Evolutionary conservation across 768 basidiomycete genomes (phyloP).

Genomic region (Neoboletus magnificus): DNA sequence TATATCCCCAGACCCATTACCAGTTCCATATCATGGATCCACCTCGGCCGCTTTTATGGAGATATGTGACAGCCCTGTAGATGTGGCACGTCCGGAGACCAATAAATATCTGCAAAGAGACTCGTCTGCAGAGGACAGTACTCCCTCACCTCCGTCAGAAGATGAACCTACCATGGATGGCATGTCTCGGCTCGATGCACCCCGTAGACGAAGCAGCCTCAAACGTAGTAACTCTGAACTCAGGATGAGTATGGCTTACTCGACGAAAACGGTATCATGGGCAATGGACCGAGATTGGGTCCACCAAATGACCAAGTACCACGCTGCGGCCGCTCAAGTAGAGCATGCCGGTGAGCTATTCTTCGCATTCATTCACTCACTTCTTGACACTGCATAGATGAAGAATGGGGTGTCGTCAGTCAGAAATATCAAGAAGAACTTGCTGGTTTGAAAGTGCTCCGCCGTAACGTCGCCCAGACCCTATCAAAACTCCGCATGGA

Average conservation of each 20-base stretch:
- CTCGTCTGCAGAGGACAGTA: conserved; percentile 17
- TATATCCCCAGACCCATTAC: conserved; percentile 42
- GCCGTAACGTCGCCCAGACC: conserved; percentile 47
- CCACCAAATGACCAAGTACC: conserved; percentile 51
- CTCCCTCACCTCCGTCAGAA: conserved; percentile 31
- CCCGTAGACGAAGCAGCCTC: conserved; percentile 60
- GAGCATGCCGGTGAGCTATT: conserved; percentile 37
- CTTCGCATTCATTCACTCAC: background rate
- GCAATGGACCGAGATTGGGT: conserved; percentile 65
- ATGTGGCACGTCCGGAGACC: conserved; percentile 10
- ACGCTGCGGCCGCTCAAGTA: conserved; percentile 38
- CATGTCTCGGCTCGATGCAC: conserved; percentile 31
- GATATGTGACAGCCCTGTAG: conserved; percentile 34
- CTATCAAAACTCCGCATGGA: conserved; percentile 38
- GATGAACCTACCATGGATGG: conserved; percentile 32
- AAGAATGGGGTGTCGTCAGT: conserved; percentile 59
- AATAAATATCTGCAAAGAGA: conserved; percentile 15
- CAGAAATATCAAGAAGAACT: conserved; percentile 61
- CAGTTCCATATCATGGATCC: conserved; percentile 44
- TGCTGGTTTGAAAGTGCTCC: conserved; percentile 52
- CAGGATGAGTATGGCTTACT: conserved; percentile 45
- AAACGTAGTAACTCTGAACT: conserved; percentile 51
- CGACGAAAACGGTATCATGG: conserved; percentile 70
- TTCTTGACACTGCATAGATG: conserved; percentile 35
- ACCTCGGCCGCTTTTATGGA: conserved; percentile 30